Conservation (phyloP, 345 rosid genomes). For the Brassica juncea region DNA sequence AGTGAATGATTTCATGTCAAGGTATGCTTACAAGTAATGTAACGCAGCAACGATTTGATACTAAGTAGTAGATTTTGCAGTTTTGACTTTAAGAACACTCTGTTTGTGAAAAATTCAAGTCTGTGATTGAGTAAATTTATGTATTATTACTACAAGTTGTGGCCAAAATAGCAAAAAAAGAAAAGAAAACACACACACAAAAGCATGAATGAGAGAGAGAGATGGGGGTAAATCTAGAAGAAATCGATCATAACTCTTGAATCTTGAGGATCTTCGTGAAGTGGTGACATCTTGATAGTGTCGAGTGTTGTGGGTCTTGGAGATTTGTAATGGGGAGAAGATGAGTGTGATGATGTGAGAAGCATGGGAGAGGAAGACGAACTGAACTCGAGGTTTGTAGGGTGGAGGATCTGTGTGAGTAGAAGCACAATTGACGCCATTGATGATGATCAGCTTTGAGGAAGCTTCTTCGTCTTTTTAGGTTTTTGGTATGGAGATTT, state of each 20-base stretch:
- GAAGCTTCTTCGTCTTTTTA: constrained; percentile 1
- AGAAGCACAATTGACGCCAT: constrained; percentile 44
- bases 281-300: constrained; percentile 24
- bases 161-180: neutral
- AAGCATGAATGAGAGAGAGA: neutral
- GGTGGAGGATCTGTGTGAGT: constrained; percentile 39
- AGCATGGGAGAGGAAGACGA: constrained; percentile 13
- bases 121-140: neutral
- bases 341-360: constrained; percentile 2
- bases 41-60: neutral
- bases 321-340: constrained; percentile 5
- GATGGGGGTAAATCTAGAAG: neutral
- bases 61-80: neutral
- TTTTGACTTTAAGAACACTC: constrained; percentile 1
- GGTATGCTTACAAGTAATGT: constrained; percentile 51
- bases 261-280: constrained; percentile 41
- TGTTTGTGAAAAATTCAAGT: neutral
- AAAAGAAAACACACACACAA: neutral
- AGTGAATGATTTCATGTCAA: constrained; percentile 60
- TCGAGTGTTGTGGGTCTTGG: constrained; percentile 18
- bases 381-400: constrained; percentile 25
- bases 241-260: constrained; percentile 38
- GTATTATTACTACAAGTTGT: constrained; percentile 5
- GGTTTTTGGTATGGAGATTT: constrained; percentile 8
- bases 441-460: neutral